Evolutionary conservation across 257 asterid species (phyloP), one percentile per base, ranked within the genome.

Genomic region (Ophiorrhiza pumila): DNA sequence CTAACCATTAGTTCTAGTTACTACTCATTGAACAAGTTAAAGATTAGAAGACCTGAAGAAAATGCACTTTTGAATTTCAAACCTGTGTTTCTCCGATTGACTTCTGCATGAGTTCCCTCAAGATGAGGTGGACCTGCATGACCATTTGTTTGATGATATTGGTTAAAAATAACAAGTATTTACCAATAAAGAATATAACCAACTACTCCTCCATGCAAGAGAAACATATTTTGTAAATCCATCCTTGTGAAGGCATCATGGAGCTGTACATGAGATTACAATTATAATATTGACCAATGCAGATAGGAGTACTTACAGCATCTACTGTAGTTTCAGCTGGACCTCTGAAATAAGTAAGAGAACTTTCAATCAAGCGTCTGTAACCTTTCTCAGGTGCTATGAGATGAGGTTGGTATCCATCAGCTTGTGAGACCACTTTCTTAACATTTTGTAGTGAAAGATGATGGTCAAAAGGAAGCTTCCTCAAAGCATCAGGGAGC

Each of bases 261-360:
- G 15, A 71, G 18, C 17, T 22, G 20, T 43, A 42, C 7, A 37
- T 29, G 41, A 45, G 69, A 37, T n/a, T 7, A 34, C 29, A 17
- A 49, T 34, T 68, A 68, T 46, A 9, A 31, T 34, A 23, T 27
- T 17, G 11, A 27, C 7, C 23, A 13, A 53, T 25, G 20, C 23
- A 56, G 56, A 27, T 20, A 22, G 25, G 70, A 64, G 71, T 20
- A 75, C 85, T 76, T 65, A 81, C 88, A 52, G 83, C 82, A 71
- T 84, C 84, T 56, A 79, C 88, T 32, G 88, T 73, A 69, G 85
- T 82, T 79, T 84, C 85, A 47, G 88, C 88, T 57, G 88, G 88
- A 62, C 82, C 88, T 72, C 79, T 78, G 77, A 84, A 79, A 81
- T 81, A 84, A 71, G 76, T 79, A 29, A 84, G 68, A 35, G 88